These are phyloP conservation scores for Diaporthe sp. DNA, from an alignment of 2,329 filamentous ascomycete genomes.

Conservation along the genomic window DNA sequence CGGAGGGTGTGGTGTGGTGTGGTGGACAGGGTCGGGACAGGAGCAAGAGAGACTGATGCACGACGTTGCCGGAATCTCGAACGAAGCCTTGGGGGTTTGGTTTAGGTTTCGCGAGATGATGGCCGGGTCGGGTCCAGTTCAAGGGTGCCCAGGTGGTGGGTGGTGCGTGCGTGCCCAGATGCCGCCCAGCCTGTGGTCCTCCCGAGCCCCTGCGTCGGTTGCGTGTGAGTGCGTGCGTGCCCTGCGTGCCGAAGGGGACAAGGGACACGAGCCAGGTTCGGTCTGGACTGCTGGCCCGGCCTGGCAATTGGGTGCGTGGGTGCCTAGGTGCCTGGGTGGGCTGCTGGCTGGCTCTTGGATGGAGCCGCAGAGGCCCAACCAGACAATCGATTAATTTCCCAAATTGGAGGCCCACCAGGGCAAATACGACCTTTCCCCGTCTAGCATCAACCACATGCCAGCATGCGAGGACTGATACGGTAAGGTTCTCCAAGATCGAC, in stretches of 20 bases:
- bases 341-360: background rate
- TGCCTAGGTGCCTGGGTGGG: background rate
- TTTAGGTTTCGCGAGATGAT: slow-evolving; percentile 27
- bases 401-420: slow-evolving; percentile 22
- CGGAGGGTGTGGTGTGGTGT: background rate
- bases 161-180: slow-evolving; percentile 20
- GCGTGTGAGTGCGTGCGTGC: slow-evolving; percentile 9
- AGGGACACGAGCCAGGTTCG: slow-evolving; percentile 19
- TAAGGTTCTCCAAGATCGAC: slow-evolving; percentile 11
- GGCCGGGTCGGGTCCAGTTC: slow-evolving; percentile 11
- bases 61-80: slow-evolving; percentile 19
- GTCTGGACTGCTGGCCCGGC: slow-evolving; percentile 6
- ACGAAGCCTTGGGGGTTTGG: slow-evolving; percentile 26
- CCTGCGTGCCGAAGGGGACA: slow-evolving; percentile 7
- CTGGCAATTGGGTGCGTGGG: background rate
- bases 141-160: slow-evolving; percentile 4
- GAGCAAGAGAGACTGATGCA: slow-evolving; percentile 11
- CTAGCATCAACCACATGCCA: slow-evolving; percentile 10
- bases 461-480: background rate
- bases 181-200: slow-evolving; percentile 18
- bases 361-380: slow-evolving; percentile 27
- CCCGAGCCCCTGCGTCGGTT: slow-evolving; percentile 25
- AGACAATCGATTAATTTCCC: slow-evolving; percentile 21
- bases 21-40: background rate
- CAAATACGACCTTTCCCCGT: slow-evolving; percentile 17